phyloP scores from a whole-genome alignment of 2,329 filamentous ascomycete species.

The Aspergillus oerlinghausenensis region DNA sequence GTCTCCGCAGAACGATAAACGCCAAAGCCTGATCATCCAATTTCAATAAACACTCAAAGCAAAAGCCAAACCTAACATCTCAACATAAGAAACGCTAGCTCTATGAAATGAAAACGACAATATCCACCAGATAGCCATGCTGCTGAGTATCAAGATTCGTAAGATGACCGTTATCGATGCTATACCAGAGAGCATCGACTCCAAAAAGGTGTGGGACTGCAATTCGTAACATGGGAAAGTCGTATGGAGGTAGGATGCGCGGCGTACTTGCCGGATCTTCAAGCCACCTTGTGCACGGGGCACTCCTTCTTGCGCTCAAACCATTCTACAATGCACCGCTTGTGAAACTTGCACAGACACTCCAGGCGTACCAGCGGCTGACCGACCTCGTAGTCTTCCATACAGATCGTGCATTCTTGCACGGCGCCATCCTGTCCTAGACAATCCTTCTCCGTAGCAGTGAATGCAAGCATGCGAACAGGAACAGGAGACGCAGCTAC shows the following conservation, averaged over 20 bases:
- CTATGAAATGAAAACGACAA: not conserved
- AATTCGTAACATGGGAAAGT: not conserved
- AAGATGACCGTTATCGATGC: not conserved
- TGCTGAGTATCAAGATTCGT: not conserved
- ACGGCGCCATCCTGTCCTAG: constrained; percentile 48
- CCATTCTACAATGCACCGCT: constrained; percentile 57
- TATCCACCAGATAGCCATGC: not conserved
- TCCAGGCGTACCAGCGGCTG: constrained; percentile 57
- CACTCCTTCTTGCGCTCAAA: constrained; percentile 56
- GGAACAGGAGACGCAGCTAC: constrained; percentile 19
- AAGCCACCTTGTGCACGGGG: constrained; percentile 53
- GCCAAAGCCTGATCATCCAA: not conserved
- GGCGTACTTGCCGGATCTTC: not conserved
- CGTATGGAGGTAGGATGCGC: not conserved
- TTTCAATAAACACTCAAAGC: not conserved
- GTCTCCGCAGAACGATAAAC: not conserved
- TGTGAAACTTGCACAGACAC: constrained; percentile 62
- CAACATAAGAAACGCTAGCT: not conserved
- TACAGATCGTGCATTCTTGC: constrained; percentile 61
- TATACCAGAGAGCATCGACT: not conserved
- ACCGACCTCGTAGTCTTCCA: constrained; percentile 60
- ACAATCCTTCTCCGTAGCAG: constrained; percentile 61
- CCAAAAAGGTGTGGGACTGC: not conserved
- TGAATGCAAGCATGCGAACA: constrained; percentile 45
- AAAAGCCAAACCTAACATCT: not conserved